Evolutionary conservation across 2,329 filamentous ascomycete genomes (phyloP).

Genomic region (Penicillium sp.): DNA sequence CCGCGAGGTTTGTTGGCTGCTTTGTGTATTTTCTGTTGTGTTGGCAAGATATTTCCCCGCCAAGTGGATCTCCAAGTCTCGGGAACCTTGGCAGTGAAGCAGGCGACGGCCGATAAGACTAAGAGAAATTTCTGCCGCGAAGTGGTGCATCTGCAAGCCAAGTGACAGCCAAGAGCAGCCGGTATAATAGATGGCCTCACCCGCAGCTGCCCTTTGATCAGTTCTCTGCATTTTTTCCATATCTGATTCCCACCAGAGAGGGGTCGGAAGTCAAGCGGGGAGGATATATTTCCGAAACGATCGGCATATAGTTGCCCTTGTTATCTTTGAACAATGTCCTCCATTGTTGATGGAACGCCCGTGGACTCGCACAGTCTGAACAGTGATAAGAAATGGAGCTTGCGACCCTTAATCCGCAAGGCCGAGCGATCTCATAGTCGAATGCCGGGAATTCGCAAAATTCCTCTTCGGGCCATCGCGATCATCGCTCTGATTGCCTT

Average conservation of each 20-base stretch:
- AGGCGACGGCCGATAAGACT: slow-evolving; percentile 14
- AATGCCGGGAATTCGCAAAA: slow-evolving; percentile 56
- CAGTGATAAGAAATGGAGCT: slow-evolving; percentile 28
- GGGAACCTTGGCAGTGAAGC: slow-evolving; percentile 9
- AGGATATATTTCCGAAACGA: not conserved
- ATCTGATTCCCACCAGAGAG: not conserved
- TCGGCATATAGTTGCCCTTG: not conserved
- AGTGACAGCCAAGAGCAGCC: not conserved
- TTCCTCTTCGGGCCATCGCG: slow-evolving; percentile 58
- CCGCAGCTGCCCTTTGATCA: not conserved
- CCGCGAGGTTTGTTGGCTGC: not conserved
- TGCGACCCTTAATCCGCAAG: slow-evolving; percentile 34
- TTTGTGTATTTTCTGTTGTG: not conserved
- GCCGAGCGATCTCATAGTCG: slow-evolving; percentile 51
- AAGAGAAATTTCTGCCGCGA: slow-evolving; percentile 3
- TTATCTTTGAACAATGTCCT: not conserved
- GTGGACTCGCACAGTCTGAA: slow-evolving; percentile 9
- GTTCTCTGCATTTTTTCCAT: not conserved
- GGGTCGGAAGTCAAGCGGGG: not conserved
- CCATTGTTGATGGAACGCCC: not conserved
- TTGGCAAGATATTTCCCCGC: not conserved
- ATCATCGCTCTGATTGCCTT: slow-evolving; percentile 57
- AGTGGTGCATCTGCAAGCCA: not conserved
- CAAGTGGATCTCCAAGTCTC: slow-evolving; percentile 7
- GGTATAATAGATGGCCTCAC: not conserved